phyloP scores from a whole-genome alignment of 108 stramenopile genomes.

The Nitzschia sp. region DNA sequence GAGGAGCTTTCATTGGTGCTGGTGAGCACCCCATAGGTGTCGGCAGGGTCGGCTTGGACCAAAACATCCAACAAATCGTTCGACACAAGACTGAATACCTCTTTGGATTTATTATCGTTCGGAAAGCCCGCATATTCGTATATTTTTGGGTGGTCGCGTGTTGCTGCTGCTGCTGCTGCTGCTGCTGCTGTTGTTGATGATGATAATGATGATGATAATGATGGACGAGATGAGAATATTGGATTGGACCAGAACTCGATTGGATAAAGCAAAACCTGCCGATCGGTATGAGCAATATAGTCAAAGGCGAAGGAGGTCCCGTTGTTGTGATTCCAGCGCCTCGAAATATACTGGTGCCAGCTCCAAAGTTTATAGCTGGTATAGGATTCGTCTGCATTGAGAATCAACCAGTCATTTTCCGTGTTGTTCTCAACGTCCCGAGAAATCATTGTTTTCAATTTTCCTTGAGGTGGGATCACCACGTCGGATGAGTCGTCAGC shows the following conservation, averaged over 20 bases:
- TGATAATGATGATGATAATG: no score
- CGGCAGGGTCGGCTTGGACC: neutral
- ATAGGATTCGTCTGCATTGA: neutral
- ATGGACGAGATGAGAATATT: neutral
- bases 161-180: neutral
- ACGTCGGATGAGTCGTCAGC: no score
- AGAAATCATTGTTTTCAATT: neutral
- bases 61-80: neutral
- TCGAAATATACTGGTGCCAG: neutral
- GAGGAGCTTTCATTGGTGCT: no score
- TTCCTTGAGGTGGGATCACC: no score
- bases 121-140: neutral
- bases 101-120: neutral
- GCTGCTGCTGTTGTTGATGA: neutral
- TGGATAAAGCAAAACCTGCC: neutral
- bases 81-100: neutral
- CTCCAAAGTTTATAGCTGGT: neutral
- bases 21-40: neutral
- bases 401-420: neutral
- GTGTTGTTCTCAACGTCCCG: neutral
- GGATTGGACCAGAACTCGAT: constrained; percentile 2
- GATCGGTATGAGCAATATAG: constrained; percentile 1
- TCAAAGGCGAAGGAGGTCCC: no score
- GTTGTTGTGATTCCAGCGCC: no score
- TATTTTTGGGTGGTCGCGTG: neutral